Evolutionary conservation across 805 yeast genomes (phyloP).

Genomic region (Lipomyces kockii): DNA sequence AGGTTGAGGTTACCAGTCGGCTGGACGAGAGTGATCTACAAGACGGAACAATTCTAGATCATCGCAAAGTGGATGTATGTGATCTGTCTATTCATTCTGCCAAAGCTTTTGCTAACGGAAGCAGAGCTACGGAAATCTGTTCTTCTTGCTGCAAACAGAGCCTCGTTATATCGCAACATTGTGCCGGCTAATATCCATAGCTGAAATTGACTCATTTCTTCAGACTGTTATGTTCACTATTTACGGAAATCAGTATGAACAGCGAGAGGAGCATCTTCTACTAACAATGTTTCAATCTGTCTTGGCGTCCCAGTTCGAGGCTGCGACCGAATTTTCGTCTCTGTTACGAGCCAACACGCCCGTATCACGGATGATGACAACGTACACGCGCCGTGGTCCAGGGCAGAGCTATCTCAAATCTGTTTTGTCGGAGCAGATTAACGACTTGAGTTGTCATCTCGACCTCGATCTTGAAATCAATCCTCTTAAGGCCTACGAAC

Average conservation of each 20-base stretch:
- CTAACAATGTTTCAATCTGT: conserved; percentile 49
- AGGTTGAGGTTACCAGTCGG: conserved; percentile 44
- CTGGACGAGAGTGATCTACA: conserved; percentile 38
- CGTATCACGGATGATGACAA: conserved; percentile 49
- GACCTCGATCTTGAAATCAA: conserved; percentile 44
- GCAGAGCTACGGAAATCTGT: conserved; percentile 42
- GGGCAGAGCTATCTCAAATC: conserved; percentile 48
- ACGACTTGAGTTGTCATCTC: conserved; percentile 39
- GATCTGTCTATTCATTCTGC: conserved; percentile 30
- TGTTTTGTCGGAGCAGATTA: conserved; percentile 41
- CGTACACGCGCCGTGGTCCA: conserved; percentile 49
- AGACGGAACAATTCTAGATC: conserved; percentile 42
- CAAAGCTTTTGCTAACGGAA: background rate
- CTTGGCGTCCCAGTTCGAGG: conserved; percentile 47
- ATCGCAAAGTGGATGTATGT: conserved; percentile 40
- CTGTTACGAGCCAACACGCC: conserved; percentile 49
- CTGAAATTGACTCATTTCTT: conserved; percentile 48
- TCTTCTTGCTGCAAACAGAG: conserved; percentile 48
- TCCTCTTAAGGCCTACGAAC: conserved; percentile 45
- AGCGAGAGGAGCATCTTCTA: conserved; percentile 48
- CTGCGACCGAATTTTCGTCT: conserved; percentile 45
- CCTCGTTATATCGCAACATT: conserved; percentile 47
- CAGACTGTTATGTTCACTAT: conserved; percentile 50
- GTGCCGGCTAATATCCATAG: conserved; percentile 44
- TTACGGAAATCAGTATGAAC: conserved; percentile 51